phyloP scores from a whole-genome alignment of 176 grass and related monocot species.

The Carex cristatella region DNA sequence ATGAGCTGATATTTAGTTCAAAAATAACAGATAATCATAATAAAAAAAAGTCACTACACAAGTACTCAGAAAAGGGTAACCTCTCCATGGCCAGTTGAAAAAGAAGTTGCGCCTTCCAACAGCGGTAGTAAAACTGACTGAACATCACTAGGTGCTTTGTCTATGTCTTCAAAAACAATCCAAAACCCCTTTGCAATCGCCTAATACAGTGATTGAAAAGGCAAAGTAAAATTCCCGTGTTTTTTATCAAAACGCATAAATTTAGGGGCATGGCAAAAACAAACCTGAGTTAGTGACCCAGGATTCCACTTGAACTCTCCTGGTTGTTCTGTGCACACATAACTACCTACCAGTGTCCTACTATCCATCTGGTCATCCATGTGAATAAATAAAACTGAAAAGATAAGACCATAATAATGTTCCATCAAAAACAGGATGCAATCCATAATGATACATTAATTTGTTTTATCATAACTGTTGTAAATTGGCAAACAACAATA shows the following conservation, averaged over 20 bases:
- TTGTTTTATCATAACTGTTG: not conserved
- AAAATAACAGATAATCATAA: conserved; percentile 9
- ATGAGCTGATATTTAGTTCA: conserved; percentile 20
- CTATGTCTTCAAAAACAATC: conserved; percentile 95
- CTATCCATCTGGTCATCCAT: conserved; percentile 96
- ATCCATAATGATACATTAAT: not conserved
- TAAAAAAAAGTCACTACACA: not conserved
- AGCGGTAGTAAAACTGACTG: conserved; percentile 80
- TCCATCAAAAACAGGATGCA: not conserved
- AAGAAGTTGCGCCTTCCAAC: conserved; percentile 72
- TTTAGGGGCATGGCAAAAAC: conserved; percentile 10
- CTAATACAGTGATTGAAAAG: conserved; percentile 29
- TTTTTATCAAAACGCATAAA: not conserved
- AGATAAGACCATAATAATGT: not conserved
- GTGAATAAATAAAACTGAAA: conserved; percentile 82
- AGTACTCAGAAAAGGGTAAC: conserved; percentile 29
- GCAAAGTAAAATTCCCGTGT: not conserved
- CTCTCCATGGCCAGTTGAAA: conserved; percentile 75
- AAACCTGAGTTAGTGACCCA: conserved; percentile 91
- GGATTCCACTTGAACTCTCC: conserved; percentile 96
- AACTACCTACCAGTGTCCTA: conserved; percentile 80
- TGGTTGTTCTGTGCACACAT: conserved; percentile 73
- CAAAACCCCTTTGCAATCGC: conserved; percentile 81
- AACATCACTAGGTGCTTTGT: conserved; percentile 89
- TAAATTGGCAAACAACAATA: conserved; percentile 22